phyloP scores from a whole-genome alignment of 139 green algal genomes.

The Closterium sp. region DNA sequence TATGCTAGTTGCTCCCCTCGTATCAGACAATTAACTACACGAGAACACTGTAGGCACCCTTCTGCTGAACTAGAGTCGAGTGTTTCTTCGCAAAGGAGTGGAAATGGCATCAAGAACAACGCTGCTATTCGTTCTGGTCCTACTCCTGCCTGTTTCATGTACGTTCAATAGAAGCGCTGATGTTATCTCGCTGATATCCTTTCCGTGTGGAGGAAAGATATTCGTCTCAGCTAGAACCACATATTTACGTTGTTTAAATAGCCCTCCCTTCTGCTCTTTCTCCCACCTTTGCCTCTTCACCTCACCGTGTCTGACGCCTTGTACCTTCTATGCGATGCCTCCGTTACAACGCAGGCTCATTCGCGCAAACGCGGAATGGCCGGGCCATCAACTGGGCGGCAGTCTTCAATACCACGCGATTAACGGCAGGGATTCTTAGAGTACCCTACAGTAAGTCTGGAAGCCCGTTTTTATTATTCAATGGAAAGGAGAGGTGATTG shows the following conservation, averaged over 20 bases:
- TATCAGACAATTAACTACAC: too few relatives aligned
- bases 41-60: not conserved
- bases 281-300: not conserved
- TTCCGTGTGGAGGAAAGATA: too few relatives aligned
- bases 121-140: not conserved
- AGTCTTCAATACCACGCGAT: not conserved
- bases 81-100: not conserved
- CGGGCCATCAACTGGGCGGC: not conserved
- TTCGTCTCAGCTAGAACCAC: not conserved
- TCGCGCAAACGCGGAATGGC: not conserved
- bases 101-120: not conserved
- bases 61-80: not conserved
- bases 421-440: not conserved
- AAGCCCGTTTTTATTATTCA: too few relatives aligned
- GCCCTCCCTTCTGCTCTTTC: not conserved
- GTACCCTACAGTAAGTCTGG: not conserved
- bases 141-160: not conserved
- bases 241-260: not conserved
- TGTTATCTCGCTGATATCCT: not conserved
- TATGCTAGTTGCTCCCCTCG: too few relatives aligned
- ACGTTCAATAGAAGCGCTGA: not conserved
- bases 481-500: too few relatives aligned
- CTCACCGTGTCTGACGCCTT: not conserved
- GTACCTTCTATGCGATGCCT: not conserved
- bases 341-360: not conserved